Conservation (phyloP, 1,139 yeast genomes). For the Suhomyces coccinellae region DNA sequence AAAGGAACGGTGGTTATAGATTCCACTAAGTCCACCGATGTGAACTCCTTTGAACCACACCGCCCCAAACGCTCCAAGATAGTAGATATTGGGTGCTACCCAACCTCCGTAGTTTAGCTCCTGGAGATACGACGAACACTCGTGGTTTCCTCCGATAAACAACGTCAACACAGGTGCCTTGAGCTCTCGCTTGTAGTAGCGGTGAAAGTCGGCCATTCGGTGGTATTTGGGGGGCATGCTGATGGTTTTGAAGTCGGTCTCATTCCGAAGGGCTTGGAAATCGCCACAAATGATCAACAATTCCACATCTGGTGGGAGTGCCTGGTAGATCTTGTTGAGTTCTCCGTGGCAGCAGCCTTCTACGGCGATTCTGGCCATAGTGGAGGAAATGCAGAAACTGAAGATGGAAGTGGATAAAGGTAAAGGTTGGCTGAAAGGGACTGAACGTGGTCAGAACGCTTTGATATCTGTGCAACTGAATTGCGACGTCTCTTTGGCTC, state of each 20-base stretch:
- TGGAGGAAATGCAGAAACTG: background rate
- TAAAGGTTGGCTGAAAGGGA: background rate
- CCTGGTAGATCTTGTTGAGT: constrained; percentile 57
- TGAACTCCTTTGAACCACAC: constrained; percentile 72
- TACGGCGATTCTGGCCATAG: constrained; percentile 51
- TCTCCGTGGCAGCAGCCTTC: constrained; percentile 97
- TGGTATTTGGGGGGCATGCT: constrained; percentile 58
- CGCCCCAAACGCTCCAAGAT: constrained; percentile 76
- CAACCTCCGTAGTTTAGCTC: constrained; percentile 88
- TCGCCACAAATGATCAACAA: constrained; percentile 87
- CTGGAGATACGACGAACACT: constrained; percentile 73
- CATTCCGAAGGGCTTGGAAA: constrained; percentile 67
- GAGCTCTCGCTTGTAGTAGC: constrained; percentile 62
- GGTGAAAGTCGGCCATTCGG: constrained; percentile 72
- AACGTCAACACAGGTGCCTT: constrained; percentile 76
- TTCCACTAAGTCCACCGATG: constrained; percentile 85
- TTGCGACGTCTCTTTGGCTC: too few relatives aligned
- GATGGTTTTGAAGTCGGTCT: constrained; percentile 64
- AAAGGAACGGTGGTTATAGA: constrained; percentile 54
- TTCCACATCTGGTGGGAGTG: constrained; percentile 44
- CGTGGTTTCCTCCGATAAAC: constrained; percentile 96
- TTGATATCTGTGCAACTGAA: too few relatives aligned
- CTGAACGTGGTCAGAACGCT: too few relatives aligned
- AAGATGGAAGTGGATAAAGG: background rate
- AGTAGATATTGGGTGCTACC: constrained; percentile 91